phyloP scores from a whole-genome alignment of 176 grass and related monocot genomes.

The Stipa capillata region DNA sequence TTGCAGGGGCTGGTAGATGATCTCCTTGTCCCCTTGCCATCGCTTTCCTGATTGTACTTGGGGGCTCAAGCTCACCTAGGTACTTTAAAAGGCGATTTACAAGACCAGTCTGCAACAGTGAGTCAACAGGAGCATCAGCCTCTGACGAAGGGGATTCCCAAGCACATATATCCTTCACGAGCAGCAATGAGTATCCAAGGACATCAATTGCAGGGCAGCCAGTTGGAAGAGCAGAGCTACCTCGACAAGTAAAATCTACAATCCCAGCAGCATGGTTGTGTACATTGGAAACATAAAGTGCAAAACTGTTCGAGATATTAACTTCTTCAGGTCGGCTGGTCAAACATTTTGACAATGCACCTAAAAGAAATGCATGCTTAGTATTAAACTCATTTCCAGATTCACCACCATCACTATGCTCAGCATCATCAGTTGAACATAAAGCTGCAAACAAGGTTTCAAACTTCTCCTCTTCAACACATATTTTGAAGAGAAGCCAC shows the following conservation, averaged over 20 bases:
- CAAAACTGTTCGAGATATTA: constrained; percentile 37
- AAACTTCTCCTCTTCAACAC: constrained; percentile 63
- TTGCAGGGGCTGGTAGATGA: constrained; percentile 13
- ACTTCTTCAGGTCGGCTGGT: constrained; percentile 66
- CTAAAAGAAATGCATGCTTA: constrained; percentile 66
- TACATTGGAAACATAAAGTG: constrained; percentile 50
- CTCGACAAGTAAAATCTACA: constrained; percentile 54
- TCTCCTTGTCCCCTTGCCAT: constrained; percentile 32
- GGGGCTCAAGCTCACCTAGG: constrained; percentile 70
- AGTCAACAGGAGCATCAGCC: constrained; percentile 33
- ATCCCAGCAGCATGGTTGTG: constrained; percentile 40
- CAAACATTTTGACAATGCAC: constrained; percentile 62
- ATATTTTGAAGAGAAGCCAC: constrained; percentile 89
- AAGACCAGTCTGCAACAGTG: constrained; percentile 49
- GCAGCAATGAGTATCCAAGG: constrained; percentile 67
- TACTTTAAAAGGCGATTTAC: constrained; percentile 48
- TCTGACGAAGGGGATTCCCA: constrained; percentile 49
- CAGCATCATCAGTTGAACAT: constrained; percentile 25
- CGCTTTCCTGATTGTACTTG: constrained; percentile 73
- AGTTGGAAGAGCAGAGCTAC: constrained; percentile 49
- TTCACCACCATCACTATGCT: neutral
- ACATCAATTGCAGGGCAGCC: constrained; percentile 49
- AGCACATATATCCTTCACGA: constrained; percentile 82
- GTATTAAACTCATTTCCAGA: constrained; percentile 8
- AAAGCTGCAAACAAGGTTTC: constrained; percentile 45